Evolutionary conservation across 441 rosid species (phyloP).

Genomic region (Capsella rubella): DNA sequence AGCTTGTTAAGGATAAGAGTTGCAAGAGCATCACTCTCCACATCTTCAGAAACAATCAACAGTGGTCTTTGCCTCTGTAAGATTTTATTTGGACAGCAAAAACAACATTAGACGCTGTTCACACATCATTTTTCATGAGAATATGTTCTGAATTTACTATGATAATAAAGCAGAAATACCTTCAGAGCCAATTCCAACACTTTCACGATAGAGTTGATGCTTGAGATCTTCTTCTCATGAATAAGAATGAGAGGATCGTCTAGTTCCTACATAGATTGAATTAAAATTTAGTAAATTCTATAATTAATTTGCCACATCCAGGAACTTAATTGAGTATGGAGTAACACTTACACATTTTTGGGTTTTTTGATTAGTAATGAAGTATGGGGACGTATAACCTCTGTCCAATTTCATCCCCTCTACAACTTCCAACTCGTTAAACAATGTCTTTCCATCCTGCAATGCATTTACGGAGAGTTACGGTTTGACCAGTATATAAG

Average conservation of each 20-base stretch:
- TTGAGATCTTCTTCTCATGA: conserved; percentile 88
- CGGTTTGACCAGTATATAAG: not conserved
- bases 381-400: conserved; percentile 89
- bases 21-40: conserved; percentile 83
- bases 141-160: not conserved
- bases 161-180: conserved; percentile 46
- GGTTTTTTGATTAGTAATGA: conserved; percentile 73
- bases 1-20: conserved; percentile 81
- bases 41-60: conserved; percentile 82
- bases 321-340: not conserved
- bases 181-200: conserved; percentile 76
- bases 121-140: not conserved
- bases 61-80: conserved; percentile 77
- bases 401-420: conserved; percentile 88
- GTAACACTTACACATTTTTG: conserved; percentile 78
- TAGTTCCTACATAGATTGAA: conserved; percentile 56
- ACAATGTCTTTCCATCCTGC: conserved; percentile 85
- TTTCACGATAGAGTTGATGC: conserved; percentile 66
- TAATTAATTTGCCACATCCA: not conserved
- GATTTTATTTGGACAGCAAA: not conserved
- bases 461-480: not conserved
- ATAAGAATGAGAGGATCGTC: conserved; percentile 87
- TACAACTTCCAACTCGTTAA: conserved; percentile 81
- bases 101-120: conserved; percentile 1
- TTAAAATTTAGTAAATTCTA: not conserved